Conservation (phyloP, 305 asterid species). For the Fraxinus ornus region DNA sequence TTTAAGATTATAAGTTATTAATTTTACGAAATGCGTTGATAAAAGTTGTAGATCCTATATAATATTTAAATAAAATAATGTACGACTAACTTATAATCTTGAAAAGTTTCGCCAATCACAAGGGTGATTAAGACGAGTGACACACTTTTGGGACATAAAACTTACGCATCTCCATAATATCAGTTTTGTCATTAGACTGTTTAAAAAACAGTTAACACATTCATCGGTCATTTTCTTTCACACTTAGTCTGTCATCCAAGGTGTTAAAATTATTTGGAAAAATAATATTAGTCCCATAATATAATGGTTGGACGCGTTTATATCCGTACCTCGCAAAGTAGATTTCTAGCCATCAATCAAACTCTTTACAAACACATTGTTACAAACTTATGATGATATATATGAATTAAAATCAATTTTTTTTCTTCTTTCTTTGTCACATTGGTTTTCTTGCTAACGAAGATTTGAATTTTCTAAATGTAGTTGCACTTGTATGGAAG, state of each 20-base stretch:
- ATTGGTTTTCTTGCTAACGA: background rate
- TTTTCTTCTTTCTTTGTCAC: background rate
- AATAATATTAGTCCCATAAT: no score
- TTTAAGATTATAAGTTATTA: no score
- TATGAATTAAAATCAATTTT: background rate
- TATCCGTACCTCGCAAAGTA: background rate
- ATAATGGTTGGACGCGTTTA: no score
- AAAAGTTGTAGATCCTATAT: no score
- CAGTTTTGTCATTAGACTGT: no score
- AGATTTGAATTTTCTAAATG: background rate
- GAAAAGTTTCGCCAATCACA: no score
- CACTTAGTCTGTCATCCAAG: no score
- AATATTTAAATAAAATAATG: no score
- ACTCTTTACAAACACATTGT: background rate
- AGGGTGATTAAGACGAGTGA: background rate
- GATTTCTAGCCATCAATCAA: background rate
- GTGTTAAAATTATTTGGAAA: no score
- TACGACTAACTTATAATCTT: no score
- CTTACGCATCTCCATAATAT: background rate
- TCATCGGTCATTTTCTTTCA: no score
- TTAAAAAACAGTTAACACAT: no score
- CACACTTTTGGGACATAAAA: background rate
- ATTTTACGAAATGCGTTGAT: background rate
- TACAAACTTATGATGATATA: background rate
- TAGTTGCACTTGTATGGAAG: constrained; percentile 10